Conservation (phyloP, 257 asterid species). For the Mitragyna speciosa region DNA sequence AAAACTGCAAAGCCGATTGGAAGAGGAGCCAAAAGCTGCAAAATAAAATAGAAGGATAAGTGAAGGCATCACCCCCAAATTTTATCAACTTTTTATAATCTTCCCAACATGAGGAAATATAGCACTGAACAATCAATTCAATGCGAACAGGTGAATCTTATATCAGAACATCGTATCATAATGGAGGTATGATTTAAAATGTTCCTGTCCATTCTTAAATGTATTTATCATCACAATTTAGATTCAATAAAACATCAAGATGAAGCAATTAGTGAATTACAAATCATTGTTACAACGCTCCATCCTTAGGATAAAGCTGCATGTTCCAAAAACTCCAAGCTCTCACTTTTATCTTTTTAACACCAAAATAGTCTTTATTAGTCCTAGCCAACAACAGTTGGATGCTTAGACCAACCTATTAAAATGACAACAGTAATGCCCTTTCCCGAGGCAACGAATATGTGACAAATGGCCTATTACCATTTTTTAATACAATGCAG, state of each 20-base stretch:
- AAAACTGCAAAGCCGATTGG: conserved; percentile 77
- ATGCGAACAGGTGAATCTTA: not conserved
- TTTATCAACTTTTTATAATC: not conserved
- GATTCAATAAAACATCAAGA: not conserved
- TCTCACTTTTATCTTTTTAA: not conserved
- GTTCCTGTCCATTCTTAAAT: not conserved
- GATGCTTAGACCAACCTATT: not conserved
- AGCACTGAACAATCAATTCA: not conserved
- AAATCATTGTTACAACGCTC: not conserved
- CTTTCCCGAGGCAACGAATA: not conserved
- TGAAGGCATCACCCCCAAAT: not conserved
- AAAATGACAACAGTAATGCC: not conserved
- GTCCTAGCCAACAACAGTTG: not conserved
- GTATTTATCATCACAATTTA: not conserved
- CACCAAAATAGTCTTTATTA: not conserved
- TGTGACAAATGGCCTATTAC: too few relatives aligned
- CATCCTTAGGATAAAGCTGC: not conserved
- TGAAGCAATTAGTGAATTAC: not conserved
- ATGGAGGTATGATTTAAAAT: too few relatives aligned
- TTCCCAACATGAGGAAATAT: not conserved
- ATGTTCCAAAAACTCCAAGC: not conserved
- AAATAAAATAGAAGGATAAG: not conserved
- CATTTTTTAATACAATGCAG: too few relatives aligned
- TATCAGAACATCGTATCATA: too few relatives aligned
- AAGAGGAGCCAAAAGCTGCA: conserved; percentile 76